These are phyloP conservation scores for Domatiomyces globalis DNA, from an alignment of 2,329 filamentous ascomycete genomes.

Conservation along the genomic window DNA sequence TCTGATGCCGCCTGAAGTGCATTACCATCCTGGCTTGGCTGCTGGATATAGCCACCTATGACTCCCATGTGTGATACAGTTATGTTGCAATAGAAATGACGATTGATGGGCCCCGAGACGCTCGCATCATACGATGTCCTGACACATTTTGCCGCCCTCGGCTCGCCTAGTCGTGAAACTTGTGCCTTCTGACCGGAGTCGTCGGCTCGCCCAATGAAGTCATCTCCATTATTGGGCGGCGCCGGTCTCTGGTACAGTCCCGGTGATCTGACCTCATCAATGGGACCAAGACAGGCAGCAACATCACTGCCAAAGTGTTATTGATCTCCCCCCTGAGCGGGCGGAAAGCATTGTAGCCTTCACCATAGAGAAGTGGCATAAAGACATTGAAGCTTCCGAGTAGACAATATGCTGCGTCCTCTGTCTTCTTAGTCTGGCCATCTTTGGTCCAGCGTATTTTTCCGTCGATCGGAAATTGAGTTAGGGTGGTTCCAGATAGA, in stretches of 20 bases:
- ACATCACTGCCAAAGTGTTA: constrained; percentile 2
- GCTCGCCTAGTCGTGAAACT: not conserved
- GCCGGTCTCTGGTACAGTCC: constrained; percentile 1
- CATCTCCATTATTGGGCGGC: not conserved
- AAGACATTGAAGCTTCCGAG: constrained; percentile 20
- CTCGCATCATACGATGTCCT: constrained; percentile 4
- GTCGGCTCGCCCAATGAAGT: not conserved
- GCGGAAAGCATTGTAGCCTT: constrained; percentile 19
- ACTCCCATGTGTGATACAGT: not conserved
- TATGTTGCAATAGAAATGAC: not conserved
- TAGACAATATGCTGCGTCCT: constrained; percentile 22
- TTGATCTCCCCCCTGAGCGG: constrained; percentile 13
- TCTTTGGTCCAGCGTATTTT: constrained; percentile 15
- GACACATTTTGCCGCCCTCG: constrained; percentile 4
- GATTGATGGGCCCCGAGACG: not conserved
- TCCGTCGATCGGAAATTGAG: constrained; percentile 15
- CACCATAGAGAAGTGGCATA: constrained; percentile 23
- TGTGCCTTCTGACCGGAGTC: not conserved
- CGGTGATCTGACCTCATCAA: constrained; percentile 2
- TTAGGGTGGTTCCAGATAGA: constrained; percentile 11
- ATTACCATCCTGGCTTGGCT: constrained; percentile 1
- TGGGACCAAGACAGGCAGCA: constrained; percentile 1
- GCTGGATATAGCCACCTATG: not conserved
- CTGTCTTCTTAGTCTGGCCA: constrained; percentile 14
- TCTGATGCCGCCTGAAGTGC: constrained; percentile 8